A percentile compares a stretch with the other conserved stretches of the same genome.
Conservation (phyloP, 345 rosid genomes). For the Eucalyptus brandiana region DNA sequence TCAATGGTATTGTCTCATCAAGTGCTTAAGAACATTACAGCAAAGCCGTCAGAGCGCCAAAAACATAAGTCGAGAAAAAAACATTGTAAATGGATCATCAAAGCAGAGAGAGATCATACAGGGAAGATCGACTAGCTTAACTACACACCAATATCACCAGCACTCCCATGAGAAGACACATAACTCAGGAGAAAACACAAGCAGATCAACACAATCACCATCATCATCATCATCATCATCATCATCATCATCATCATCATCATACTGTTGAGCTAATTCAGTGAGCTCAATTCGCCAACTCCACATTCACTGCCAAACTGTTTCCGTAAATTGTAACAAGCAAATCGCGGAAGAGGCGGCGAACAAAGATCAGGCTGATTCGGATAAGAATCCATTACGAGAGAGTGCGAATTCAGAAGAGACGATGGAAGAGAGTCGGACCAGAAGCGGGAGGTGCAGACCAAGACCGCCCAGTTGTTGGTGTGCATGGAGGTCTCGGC, state of each 20-base stretch:
- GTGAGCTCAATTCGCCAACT: not conserved
- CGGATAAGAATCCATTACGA: not conserved
- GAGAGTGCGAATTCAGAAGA: not conserved
- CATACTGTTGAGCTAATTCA: not conserved
- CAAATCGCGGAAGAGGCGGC: not conserved
- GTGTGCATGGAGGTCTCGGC: slow-evolving; percentile 71
- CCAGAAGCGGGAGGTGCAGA: slow-evolving; percentile 99
- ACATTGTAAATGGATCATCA: not conserved
- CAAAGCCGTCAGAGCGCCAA: not conserved
- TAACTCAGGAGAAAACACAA: not conserved
- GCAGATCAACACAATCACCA: not conserved
- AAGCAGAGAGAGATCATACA: not conserved
- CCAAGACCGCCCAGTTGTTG: slow-evolving; percentile 97
- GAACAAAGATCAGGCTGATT: not conserved
- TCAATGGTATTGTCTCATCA: not conserved
- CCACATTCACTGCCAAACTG: not conserved
- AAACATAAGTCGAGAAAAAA: not conserved
- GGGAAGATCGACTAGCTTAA: not conserved
- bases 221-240: not conserved
- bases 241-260: not conserved
- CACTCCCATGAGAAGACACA: not conserved
- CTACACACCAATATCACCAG: not conserved
- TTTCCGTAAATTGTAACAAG: not conserved
- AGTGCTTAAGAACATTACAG: not conserved
- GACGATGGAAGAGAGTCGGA: not conserved